These are phyloP conservation scores for Thielaviopsis punctulata DNA, from an alignment of 2,329 filamentous ascomycete genomes.

Conservation along the genomic window DNA sequence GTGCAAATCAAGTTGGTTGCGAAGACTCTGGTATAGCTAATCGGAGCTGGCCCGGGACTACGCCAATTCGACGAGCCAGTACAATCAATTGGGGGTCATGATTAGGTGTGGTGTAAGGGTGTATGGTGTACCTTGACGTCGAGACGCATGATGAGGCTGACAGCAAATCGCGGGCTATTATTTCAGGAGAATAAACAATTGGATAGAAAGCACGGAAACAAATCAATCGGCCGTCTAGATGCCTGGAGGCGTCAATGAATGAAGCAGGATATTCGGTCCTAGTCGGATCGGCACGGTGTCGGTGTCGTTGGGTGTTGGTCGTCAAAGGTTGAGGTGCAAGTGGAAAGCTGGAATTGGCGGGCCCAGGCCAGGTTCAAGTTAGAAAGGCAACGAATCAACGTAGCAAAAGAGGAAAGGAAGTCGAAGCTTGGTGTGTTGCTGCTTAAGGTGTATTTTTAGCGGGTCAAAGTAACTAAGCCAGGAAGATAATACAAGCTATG, in stretches of 20 bases:
- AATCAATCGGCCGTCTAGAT: not conserved
- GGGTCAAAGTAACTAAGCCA: not conserved
- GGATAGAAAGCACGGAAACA: not conserved
- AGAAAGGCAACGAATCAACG: not conserved
- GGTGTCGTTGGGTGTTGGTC: not conserved
- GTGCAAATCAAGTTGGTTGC: not conserved
- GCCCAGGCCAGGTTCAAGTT: not conserved
- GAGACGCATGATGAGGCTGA: slow-evolving; percentile 13
- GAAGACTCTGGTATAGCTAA: not conserved
- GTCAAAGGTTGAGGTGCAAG: not conserved
- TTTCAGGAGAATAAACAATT: not conserved
- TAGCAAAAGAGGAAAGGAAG: not conserved
- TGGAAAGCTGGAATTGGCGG: not conserved
- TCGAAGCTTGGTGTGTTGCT: not conserved
- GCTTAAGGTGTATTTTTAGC: not conserved
- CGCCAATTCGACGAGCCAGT: not conserved
- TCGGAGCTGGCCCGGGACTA: not conserved
- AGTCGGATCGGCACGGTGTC: not conserved
- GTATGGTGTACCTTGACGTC: slow-evolving; percentile 13
- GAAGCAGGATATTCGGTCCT: no score
- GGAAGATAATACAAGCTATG: no score
- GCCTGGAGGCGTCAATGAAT: not conserved
- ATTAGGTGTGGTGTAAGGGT: not conserved
- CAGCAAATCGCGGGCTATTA: not conserved
- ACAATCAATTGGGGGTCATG: not conserved